A percentile compares a stretch with the other conserved stretches of the same genome.
These are phyloP conservation scores for Boletus barrowsii DNA, from an alignment of 768 basidiomycete genomes.

Conservation along the genomic window DNA sequence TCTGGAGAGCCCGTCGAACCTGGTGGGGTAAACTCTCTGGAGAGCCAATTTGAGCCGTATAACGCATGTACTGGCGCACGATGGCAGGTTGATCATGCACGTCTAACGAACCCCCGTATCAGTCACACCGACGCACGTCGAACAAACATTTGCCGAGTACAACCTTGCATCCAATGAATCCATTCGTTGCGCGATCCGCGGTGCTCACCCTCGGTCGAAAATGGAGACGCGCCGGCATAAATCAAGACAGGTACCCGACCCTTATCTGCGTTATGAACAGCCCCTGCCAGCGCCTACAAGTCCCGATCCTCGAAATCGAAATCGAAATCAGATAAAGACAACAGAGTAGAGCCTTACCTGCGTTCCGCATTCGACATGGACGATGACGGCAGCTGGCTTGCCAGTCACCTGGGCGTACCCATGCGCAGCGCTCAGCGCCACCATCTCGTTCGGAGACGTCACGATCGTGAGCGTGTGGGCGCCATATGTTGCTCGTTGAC, in stretches of 20 bases:
- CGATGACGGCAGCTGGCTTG: constrained; percentile 66
- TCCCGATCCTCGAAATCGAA: too few relatives aligned
- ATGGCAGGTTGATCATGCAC: constrained; percentile 69
- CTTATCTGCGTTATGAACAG: constrained; percentile 68
- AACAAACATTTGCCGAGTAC: neutral
- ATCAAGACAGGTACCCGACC: constrained; percentile 62
- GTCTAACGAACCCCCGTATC: constrained; percentile 37
- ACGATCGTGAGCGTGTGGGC: constrained; percentile 49
- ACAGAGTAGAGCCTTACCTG: constrained; percentile 38
- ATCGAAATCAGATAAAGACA: too few relatives aligned
- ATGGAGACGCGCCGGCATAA: constrained; percentile 69
- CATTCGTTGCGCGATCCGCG: constrained; percentile 68
- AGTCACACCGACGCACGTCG: neutral
- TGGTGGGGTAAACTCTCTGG: constrained; percentile 49
- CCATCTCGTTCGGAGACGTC: constrained; percentile 76
- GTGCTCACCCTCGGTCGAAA: constrained; percentile 52
- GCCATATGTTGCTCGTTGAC: constrained; percentile 42
- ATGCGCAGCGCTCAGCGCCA: constrained; percentile 68
- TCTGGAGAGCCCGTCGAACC: constrained; percentile 59
- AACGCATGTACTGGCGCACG: constrained; percentile 73
- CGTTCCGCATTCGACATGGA: constrained; percentile 72
- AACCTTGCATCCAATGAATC: constrained; percentile 73
- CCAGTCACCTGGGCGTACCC: constrained; percentile 66
- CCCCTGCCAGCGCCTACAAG: constrained; percentile 59
- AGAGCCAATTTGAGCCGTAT: constrained; percentile 56